These are phyloP conservation scores for Erucastrum elatum DNA, from an alignment of 345 rosid species.

Conservation along the genomic window DNA sequence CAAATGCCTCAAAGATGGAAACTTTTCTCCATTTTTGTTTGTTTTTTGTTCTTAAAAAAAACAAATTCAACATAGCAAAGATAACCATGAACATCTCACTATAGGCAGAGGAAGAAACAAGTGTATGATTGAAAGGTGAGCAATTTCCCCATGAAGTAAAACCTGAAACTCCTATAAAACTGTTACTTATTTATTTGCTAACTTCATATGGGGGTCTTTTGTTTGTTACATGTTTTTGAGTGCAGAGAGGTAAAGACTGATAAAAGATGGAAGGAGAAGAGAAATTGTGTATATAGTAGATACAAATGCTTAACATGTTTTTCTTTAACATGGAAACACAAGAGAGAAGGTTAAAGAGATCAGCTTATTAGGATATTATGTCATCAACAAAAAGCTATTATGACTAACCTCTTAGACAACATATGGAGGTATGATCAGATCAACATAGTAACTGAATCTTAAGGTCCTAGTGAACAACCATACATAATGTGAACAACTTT, in stretches of 20 bases:
- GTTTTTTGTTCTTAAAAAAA: no score
- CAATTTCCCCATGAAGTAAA: conserved; percentile 2
- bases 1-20: not conserved
- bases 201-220: not conserved
- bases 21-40: not conserved
- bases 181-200: not conserved
- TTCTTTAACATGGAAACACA: conserved; percentile 24
- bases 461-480: no score
- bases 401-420: conserved; percentile 7
- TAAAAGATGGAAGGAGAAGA: conserved; percentile 15
- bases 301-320: not conserved
- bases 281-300: no score
- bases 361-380: conserved; percentile 19
- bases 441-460: conserved; percentile 15
- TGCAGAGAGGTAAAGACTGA: conserved; percentile 26
- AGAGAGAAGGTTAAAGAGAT: conserved; percentile 5
- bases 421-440: conserved; percentile 12
- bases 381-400: conserved; percentile 33
- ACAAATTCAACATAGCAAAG: not conserved
- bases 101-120: no score
- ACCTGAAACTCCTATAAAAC: not conserved
- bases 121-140: conserved; percentile 21
- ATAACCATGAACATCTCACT: not conserved
- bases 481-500: no score
- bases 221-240: conserved; percentile 4